These are phyloP conservation scores for Leucocoprinus birnbaumii DNA, from an alignment of 768 basidiomycete species.

Conservation along the genomic window DNA sequence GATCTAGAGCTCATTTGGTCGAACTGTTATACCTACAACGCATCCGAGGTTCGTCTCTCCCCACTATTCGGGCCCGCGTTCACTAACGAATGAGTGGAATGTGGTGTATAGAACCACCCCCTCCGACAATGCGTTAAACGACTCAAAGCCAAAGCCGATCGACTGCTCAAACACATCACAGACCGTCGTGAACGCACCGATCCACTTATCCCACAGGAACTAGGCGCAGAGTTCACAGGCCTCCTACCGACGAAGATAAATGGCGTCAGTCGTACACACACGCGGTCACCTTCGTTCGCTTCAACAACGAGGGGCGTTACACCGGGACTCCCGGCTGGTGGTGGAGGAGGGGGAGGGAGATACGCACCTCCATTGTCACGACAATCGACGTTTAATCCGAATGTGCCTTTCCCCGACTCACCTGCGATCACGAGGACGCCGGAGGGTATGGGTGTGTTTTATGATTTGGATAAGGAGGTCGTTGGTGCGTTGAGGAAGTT, in stretches of 20 bases:
- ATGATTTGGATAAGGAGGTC: conserved; percentile 53
- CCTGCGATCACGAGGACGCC: conserved; percentile 69
- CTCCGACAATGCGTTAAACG: conserved; percentile 79
- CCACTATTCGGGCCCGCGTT: background rate
- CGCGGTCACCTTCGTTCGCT: conserved; percentile 37
- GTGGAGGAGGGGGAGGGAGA: too few relatives aligned
- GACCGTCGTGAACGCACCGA: conserved; percentile 83
- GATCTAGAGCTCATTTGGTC: conserved; percentile 97
- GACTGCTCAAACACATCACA: conserved; percentile 83
- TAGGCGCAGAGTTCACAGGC: conserved; percentile 27
- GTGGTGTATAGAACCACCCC: conserved; percentile 69
- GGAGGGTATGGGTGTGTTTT: conserved; percentile 70
- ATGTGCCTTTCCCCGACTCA: conserved; percentile 60
- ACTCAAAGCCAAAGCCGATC: conserved; percentile 81
- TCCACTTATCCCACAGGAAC: conserved; percentile 55
- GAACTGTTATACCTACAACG: conserved; percentile 93
- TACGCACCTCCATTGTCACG: conserved; percentile 14
- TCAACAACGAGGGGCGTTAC: conserved; percentile 22
- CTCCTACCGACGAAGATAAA: conserved; percentile 33
- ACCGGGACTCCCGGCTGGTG: conserved; percentile 24
- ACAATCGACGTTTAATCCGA: conserved; percentile 17
- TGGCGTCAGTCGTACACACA: conserved; percentile 36
- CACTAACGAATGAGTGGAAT: too few relatives aligned
- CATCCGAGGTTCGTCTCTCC: conserved; percentile 69
- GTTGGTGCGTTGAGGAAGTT: conserved; percentile 21